These are phyloP conservation scores for Neofusicoccum sp. DNA, from an alignment of 2,329 filamentous ascomycete species.

Conservation along the genomic window DNA sequence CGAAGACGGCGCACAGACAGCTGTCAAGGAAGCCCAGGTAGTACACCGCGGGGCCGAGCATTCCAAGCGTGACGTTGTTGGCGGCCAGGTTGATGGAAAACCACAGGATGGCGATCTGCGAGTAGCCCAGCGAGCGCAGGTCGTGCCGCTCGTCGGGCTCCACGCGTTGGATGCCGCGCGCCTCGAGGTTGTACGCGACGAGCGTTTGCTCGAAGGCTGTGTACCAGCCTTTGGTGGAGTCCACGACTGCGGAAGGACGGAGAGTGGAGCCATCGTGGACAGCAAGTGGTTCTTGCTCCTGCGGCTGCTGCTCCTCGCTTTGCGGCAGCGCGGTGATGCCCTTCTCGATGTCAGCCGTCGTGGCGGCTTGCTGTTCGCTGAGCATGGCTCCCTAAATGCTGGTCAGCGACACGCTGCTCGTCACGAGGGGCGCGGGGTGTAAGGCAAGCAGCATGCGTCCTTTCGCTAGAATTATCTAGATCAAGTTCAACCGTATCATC, in stretches of 20 bases:
- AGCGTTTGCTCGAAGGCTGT: conserved; percentile 41
- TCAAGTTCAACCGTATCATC: conserved; percentile 56
- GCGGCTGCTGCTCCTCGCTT: conserved; percentile 8
- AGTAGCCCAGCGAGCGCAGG: conserved; percentile 51
- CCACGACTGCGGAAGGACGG: background rate
- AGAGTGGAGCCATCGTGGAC: background rate
- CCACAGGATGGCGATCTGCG: conserved; percentile 59
- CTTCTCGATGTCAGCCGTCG: conserved; percentile 10
- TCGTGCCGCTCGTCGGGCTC: conserved; percentile 54
- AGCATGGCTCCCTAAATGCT: conserved; percentile 20
- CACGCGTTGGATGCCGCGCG: conserved; percentile 60
- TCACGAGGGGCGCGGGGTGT: conserved; percentile 16
- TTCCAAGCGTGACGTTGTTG: conserved; percentile 64
- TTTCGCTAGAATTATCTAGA: conserved; percentile 55
- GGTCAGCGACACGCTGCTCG: conserved; percentile 20
- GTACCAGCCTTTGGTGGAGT: conserved; percentile 3
- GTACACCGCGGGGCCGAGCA: conserved; percentile 60
- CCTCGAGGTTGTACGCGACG: conserved; percentile 55
- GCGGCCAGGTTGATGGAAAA: conserved; percentile 62
- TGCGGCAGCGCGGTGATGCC: background rate
- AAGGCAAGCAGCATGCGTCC: conserved; percentile 46
- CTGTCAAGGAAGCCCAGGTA: conserved; percentile 58
- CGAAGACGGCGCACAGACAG: conserved; percentile 57
- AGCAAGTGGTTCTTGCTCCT: conserved; percentile 23
- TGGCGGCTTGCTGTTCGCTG: conserved; percentile 27